Evolutionary conservation across 495 filamentous ascomycete species (phyloP), one percentile per base, ranked within the genome.

Genomic region (Symbiotaphrina buchneri): DNA sequence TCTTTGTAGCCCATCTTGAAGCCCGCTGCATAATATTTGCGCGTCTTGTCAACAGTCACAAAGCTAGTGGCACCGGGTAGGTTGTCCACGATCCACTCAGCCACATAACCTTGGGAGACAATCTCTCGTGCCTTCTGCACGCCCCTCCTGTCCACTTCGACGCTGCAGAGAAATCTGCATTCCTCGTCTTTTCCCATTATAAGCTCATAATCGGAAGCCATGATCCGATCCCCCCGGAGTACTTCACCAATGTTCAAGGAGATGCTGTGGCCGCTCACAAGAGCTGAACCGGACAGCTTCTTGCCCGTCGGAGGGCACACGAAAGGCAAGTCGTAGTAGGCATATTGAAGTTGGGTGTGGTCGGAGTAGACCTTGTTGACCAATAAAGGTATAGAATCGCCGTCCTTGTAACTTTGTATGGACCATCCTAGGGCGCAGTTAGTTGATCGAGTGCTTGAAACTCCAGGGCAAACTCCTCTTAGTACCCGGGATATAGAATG

Each of bases 301-400:
- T 65, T 59, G 18, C 76, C 77, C 11, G 70, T 76, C 1, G 77
- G 79, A 6, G 77, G 81, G 42, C 80, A 91, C 31, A 91, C 78
- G 47, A 94, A 92, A 15, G 84, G 82, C 7, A 91, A 72, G 41
- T 91, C 80, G 43, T 74, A 83, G 56, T 85, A 92, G 39, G 84
- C 83, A 65, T 82, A 94, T 51, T 91, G 81, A 6, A 94, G 56
- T 47, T 92, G 76, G 0, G 81, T 85, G 39, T 80, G 71, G 53
- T 91, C 83, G 38, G 81, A 91, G 54, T 84, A 90, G 42, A 90
- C 74, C 51, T 94, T 93, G 54, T 94, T 94, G 33, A 87, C 80
- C n/a, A 83, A 67, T 4, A 94, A 61, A 0, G 82, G 82, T 18
- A 92, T 81, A 3, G 71, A 55, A 41, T 92, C 77, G 47, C 66